A percentile compares a stretch with the other conserved stretches of the same genome.
Evolutionary conservation across 495 filamentous ascomycete genomes (phyloP).

Genomic region (Monascus purpureus): DNA sequence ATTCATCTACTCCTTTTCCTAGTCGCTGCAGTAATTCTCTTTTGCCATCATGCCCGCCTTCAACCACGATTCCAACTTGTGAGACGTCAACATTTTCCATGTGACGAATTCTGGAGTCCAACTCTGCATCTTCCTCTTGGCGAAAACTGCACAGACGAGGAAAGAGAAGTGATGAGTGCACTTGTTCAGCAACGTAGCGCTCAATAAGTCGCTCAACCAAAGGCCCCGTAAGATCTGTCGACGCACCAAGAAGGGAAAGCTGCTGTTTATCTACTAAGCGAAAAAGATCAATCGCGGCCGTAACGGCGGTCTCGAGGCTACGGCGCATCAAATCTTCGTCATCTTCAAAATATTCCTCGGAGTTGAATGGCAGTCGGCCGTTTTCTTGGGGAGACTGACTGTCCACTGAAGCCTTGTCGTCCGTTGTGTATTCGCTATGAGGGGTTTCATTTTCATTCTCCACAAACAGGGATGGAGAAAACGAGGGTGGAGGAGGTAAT

Average conservation of each 20-base stretch:
- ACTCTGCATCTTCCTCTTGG: slow-evolving; percentile 70
- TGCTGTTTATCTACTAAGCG: slow-evolving; percentile 93
- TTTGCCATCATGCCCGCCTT: slow-evolving; percentile 56
- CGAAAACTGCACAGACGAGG: slow-evolving; percentile 68
- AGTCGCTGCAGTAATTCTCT: slow-evolving; percentile 59
- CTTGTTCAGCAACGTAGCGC: slow-evolving; percentile 85
- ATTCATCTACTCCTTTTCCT: slow-evolving; percentile 69
- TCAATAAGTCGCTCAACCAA: slow-evolving; percentile 89
- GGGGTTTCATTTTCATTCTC: slow-evolving; percentile 12
- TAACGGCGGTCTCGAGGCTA: slow-evolving; percentile 81
- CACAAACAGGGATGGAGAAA: slow-evolving; percentile 26
- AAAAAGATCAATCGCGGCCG: slow-evolving; percentile 87
- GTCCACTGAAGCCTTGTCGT: slow-evolving; percentile 22
- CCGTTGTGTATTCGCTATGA: slow-evolving; percentile 12
- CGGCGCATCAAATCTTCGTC: slow-evolving; percentile 79
- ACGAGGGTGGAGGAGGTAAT: slow-evolving; percentile 61
- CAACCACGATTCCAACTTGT: slow-evolving; percentile 77
- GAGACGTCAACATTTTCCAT: slow-evolving; percentile 92
- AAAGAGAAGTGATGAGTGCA: slow-evolving; percentile 76
- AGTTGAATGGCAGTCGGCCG: slow-evolving; percentile 31
- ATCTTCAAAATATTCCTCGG: slow-evolving; percentile 50
- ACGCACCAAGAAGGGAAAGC: slow-evolving; percentile 77
- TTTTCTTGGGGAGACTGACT: slow-evolving; percentile 21
- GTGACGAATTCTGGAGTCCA: slow-evolving; percentile 78
- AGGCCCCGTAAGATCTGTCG: slow-evolving; percentile 86